Evolutionary conservation across 2,329 filamentous ascomycete species (phyloP), one percentile per base, ranked within the genome.

Genomic region (Aspergillus sergii): DNA sequence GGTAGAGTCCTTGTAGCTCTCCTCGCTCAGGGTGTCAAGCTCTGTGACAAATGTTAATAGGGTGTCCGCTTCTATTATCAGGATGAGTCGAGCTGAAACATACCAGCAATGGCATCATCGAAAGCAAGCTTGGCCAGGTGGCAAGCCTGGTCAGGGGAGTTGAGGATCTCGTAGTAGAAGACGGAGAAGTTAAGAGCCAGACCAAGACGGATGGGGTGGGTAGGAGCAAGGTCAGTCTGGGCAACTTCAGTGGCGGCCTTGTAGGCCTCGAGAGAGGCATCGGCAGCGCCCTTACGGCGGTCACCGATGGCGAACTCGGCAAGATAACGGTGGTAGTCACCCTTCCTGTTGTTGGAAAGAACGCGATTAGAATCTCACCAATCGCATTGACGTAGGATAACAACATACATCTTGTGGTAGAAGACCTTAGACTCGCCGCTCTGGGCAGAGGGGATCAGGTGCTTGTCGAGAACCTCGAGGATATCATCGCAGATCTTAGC

Each of bases 161-260:
- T 99, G 77, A 98, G 87, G 80, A 98, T 99, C 89, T 99, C 92
- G 82, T 99, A 99, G 90, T 98, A 98, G 88, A 97, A 98, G 77
- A 97, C 94, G 70, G 94, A 97, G 87, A 96, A 96, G 90, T 96
- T 96, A 72, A 96, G 87, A 74, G 93, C 93, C 71, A 96, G 89
- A 79, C 93, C 93, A 69, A 96, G 91, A 77, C 93, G 92, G 83
- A 96, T 96, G 77, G 93, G 93, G 86, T 96, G 93, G 63, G 93
- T 96, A 68, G 93, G 93, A 68, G 93, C 90, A 72, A 96, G 89
- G 81, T 95, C 92, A 73, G 91, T 94, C 80, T 92, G 88, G 68
- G 93, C 92, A 75, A 96, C 91, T 81, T 96, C 92, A 77, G 92
- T 96, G 76, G 93, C 92, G 78, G 88, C 88, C 85, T 97, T 97